Percentiles rank a stretch among this genome's conserved stretches.
phyloP scores from a whole-genome alignment of 1,284 basidiomycete species.

The Neotropicomus parvogracilis region DNA sequence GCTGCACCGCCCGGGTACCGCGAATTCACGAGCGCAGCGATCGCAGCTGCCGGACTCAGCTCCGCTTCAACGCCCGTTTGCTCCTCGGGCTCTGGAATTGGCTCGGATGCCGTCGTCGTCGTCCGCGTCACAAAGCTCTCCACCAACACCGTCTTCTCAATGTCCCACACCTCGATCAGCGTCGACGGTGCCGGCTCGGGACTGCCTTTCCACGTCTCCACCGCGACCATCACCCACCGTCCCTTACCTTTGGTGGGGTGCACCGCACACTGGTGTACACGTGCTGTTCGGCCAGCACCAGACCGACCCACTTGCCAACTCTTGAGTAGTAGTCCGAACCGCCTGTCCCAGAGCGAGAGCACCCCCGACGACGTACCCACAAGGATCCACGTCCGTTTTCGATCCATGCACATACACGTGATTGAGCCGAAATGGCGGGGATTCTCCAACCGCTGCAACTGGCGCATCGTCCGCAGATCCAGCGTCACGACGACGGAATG shows the following conservation, averaged over 20 bases:
- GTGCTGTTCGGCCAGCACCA: conserved; percentile 49
- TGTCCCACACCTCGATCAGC: conserved; percentile 77
- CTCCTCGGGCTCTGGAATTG: conserved; percentile 50
- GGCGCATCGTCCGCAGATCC: conserved; percentile 83
- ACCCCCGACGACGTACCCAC: conserved; percentile 84
- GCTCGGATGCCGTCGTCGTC: conserved; percentile 37
- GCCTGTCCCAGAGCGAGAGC: conserved; percentile 88
- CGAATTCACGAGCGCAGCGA: conserved; percentile 51
- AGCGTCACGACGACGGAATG: conserved; percentile 75
- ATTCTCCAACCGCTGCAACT: conserved; percentile 74
- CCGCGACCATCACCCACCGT: conserved; percentile 84
- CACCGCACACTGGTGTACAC: conserved; percentile 68
- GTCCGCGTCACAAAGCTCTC: conserved; percentile 64
- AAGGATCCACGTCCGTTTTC: conserved; percentile 81
- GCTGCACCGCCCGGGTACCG: conserved; percentile 37
- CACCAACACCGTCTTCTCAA: conserved; percentile 63
- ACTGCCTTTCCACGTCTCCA: conserved; percentile 50
- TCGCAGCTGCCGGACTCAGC: conserved; percentile 62
- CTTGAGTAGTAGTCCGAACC: conserved; percentile 87
- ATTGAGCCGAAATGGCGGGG: conserved; percentile 86
- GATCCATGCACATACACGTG: conserved; percentile 79
- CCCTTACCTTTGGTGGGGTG: conserved; percentile 87
- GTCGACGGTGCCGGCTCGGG: conserved; percentile 42
- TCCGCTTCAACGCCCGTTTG: conserved; percentile 53
- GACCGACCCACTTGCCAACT: conserved; percentile 76